Percentiles rank a stretch among this genome's conserved stretches.
These are phyloP conservation scores for Ministeria vibrans DNA, from an alignment of 78 protist genomes.

Conservation along the genomic window DNA sequence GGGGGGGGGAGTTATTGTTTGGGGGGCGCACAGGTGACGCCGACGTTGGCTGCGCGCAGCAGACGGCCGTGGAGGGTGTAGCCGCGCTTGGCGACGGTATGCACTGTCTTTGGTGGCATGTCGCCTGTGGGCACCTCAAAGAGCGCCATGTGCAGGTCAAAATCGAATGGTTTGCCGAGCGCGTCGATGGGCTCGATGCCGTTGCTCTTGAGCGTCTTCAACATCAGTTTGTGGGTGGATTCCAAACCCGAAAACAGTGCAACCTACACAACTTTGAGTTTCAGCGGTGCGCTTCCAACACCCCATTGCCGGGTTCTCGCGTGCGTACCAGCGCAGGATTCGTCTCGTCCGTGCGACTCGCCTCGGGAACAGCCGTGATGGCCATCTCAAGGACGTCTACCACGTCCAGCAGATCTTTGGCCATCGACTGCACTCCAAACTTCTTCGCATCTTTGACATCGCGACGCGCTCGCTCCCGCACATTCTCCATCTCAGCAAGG, in stretches of 20 bases:
- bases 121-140: conserved; percentile 27
- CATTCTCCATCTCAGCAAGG: conserved; percentile 46
- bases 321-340: no score
- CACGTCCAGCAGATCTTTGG: conserved; percentile 32
- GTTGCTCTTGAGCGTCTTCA: not conserved
- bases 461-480: conserved; percentile 12
- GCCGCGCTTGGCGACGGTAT: conserved; percentile 16
- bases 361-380: not conserved
- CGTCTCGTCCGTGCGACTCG: not conserved
- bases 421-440: conserved; percentile 22
- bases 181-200: conserved; percentile 2
- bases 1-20: no score
- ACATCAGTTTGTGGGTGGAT: not conserved
- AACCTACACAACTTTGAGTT: not conserved
- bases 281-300: not conserved
- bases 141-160: conserved; percentile 40
- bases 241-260: not conserved
- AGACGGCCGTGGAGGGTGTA: conserved; percentile 28
- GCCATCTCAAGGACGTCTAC: conserved; percentile 5
- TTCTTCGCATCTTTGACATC: conserved; percentile 30
- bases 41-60: conserved; percentile 46
- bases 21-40: no score
- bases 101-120: conserved; percentile 34
- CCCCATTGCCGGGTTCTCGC: not conserved
- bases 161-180: conserved; percentile 41